Conservation (phyloP, 2,329 filamentous ascomycete species). For the Xylariaceae sp. region DNA sequence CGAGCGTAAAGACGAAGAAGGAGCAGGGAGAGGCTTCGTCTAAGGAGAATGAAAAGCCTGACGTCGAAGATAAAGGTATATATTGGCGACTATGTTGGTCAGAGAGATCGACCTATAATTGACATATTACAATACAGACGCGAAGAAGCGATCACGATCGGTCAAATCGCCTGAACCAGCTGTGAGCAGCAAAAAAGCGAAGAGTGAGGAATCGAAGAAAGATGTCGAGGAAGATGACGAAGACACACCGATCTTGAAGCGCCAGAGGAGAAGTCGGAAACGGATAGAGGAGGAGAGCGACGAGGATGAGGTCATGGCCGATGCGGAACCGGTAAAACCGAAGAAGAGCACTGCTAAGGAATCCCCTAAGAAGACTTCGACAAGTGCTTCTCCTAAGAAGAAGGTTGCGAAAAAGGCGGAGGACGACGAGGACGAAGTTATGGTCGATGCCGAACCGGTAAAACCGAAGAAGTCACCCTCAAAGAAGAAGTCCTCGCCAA, state of each 20-base stretch:
- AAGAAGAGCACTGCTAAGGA: conserved; percentile 30
- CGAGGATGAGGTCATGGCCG: conserved; percentile 38
- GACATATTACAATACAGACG: conserved; percentile 29
- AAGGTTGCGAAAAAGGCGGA: conserved; percentile 14
- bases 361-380: conserved; percentile 29
- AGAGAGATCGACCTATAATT: neutral
- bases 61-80: conserved; percentile 32
- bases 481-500: conserved; percentile 37
- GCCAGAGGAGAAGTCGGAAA: conserved; percentile 43
- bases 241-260: conserved; percentile 56
- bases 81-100: too few relatives aligned
- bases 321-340: conserved; percentile 28
- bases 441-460: conserved; percentile 30
- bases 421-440: conserved; percentile 39
- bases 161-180: conserved; percentile 23
- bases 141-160: conserved; percentile 42
- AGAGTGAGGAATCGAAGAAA: conserved; percentile 32
- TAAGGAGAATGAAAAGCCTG: conserved; percentile 25
- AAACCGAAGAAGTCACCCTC: conserved; percentile 31
- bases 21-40: conserved; percentile 24
- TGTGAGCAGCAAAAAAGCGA: conserved; percentile 29
- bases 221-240: conserved; percentile 38
- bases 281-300: conserved; percentile 49
- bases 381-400: conserved; percentile 23
- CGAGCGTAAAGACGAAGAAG: conserved; percentile 35